Evolutionary conservation across 768 basidiomycete species (phyloP).

Genomic region (Trametes punicea): DNA sequence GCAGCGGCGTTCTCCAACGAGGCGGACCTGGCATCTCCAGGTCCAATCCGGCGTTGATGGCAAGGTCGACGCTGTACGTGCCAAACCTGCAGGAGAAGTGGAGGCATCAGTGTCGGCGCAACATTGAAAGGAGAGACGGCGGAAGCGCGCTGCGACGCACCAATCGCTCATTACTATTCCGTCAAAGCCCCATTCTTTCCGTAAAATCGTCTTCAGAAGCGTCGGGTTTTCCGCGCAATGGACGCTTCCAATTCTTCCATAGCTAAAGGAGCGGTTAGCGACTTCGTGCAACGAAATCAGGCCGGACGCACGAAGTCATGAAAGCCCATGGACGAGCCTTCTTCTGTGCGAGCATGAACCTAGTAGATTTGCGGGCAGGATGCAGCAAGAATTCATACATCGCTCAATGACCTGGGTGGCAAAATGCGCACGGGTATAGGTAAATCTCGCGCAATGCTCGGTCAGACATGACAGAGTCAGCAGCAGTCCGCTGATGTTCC

Average conservation of each 20-base stretch:
- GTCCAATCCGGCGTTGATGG: slow-evolving; percentile 46
- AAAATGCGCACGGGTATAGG: slow-evolving; percentile 54
- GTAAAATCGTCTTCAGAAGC: slow-evolving; percentile 41
- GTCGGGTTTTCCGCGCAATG: slow-evolving; percentile 43
- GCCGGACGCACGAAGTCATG: slow-evolving; percentile 56
- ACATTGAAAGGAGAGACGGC: neutral
- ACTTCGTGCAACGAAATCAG: neutral
- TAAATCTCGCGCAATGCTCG: slow-evolving; percentile 71
- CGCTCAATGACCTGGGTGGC: neutral
- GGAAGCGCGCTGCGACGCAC: slow-evolving; percentile 23
- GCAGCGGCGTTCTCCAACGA: slow-evolving; percentile 38
- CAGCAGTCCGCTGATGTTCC: slow-evolving; percentile 66
- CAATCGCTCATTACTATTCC: slow-evolving; percentile 49
- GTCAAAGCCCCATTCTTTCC: slow-evolving; percentile 48
- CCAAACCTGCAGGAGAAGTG: slow-evolving; percentile 33
- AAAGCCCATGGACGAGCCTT: slow-evolving; percentile 58
- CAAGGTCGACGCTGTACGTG: slow-evolving; percentile 39
- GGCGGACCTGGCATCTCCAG: slow-evolving; percentile 47
- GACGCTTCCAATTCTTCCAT: slow-evolving; percentile 42
- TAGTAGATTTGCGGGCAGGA: slow-evolving; percentile 22
- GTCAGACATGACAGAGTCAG: slow-evolving; percentile 60
- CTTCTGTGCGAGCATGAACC: slow-evolving; percentile 68
- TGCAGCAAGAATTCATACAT: neutral
- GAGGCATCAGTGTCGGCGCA: neutral
- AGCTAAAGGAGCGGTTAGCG: slow-evolving; percentile 28